phyloP scores from a whole-genome alignment of 2,329 filamentous ascomycete genomes.

The Sphaerulina musiva region DNA sequence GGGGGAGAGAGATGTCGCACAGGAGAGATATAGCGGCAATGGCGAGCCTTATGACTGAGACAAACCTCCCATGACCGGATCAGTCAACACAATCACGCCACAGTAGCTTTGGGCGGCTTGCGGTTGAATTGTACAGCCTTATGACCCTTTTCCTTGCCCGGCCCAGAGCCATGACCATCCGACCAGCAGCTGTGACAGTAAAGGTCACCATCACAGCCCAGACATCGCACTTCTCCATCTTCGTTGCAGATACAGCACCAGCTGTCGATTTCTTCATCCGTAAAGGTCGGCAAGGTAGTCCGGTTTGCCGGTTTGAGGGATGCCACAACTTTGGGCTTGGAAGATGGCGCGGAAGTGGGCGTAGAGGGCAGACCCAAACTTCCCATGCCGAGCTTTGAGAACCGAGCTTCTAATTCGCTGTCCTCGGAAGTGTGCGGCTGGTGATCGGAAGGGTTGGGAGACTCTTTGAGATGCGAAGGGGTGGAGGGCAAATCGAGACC shows the following conservation, averaged over 20 bases:
- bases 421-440: slow-evolving; percentile 34
- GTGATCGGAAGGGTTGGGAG: slow-evolving; percentile 7
- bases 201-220: slow-evolving; percentile 63
- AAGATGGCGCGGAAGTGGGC: slow-evolving; percentile 39
- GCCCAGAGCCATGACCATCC: slow-evolving; percentile 68
- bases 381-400: slow-evolving; percentile 41
- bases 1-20: too few relatives aligned
- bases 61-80: not conserved
- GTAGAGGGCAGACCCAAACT: slow-evolving; percentile 42
- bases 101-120: slow-evolving; percentile 10
- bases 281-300: slow-evolving; percentile 39
- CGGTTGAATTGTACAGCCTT: slow-evolving; percentile 47
- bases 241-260: slow-evolving; percentile 83
- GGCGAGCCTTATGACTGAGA: not conserved
- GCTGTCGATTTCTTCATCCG: slow-evolving; percentile 64
- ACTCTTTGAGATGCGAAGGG: slow-evolving; percentile 25
- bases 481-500: slow-evolving; percentile 30
- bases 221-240: slow-evolving; percentile 65
- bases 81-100: slow-evolving; percentile 1
- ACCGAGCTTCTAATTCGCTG: slow-evolving; percentile 41
- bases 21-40: not conserved
- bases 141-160: slow-evolving; percentile 64
- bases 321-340: slow-evolving; percentile 20
- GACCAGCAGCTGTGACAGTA: slow-evolving; percentile 76
- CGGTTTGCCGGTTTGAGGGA: slow-evolving; percentile 27